Base-by-base conservation (phyloP, 2,329 filamentous ascomycete genomes). In the Fusarium lyarnte region DNA sequence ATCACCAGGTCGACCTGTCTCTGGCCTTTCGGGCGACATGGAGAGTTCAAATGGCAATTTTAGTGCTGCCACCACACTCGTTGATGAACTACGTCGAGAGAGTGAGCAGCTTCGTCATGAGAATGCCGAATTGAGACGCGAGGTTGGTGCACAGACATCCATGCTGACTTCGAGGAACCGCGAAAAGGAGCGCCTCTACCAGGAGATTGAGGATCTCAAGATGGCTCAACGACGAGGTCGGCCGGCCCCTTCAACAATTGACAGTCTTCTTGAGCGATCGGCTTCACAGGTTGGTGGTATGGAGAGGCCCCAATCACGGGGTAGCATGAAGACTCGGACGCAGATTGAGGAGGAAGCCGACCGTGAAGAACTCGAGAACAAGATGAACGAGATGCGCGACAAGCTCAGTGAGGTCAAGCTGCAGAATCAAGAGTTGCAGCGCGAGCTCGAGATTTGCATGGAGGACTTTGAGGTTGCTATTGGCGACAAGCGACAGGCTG, bases 161-260 rank as follows among this genome's bases (percentile, higher is more conserved):
- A 98, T 99, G 94, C 88, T 99, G 38, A 98, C 95, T 2, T 98
- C 96, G 39, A 89, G 96, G 29, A 98, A 98, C 78, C 92, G 94
- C 31, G 96, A 99, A 79, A 97, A 97, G 79, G 95, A 98, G 79
- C 90, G 94, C 9, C 86, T 99, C 13, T 97, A 98, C 81, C 94
- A 97, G 79, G 95, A 99, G 80, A 98, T 98, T 70, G 96, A 99
- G 82, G 95, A 98, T 69, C 86, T 99, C 70, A 99, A 98, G 83
- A 90, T 98, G 76, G 90, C 93, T 4, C 92, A 94, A 73, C 91
- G 94, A 60, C 91, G 94, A 70, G 90, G 89, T 35, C 92, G 88
- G 74, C 78, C 85, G 8, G 87, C 87, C 2, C 86, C 88, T 0
- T 90, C 89, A 1, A 89, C 94, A 3, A 91, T 95, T 10, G 96